Conservation (phyloP, 2,329 filamentous ascomycete species). For the Myrmaecium sp. region DNA sequence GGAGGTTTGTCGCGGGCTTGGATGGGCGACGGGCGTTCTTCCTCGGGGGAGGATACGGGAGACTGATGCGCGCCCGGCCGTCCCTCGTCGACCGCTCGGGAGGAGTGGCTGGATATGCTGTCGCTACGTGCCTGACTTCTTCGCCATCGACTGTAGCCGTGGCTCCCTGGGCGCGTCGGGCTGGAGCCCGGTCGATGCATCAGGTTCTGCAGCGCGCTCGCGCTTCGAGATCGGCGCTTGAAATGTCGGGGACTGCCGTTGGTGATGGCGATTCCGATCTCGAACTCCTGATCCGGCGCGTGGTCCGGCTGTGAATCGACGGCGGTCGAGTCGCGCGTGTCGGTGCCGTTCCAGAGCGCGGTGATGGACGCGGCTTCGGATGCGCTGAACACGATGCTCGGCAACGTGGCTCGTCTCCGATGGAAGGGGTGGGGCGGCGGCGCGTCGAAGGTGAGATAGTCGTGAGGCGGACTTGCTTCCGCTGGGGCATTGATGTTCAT, state of each 20-base stretch:
- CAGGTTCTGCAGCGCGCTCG: constrained; percentile 18
- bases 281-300: constrained; percentile 11
- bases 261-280: constrained; percentile 19
- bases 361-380: constrained; percentile 13
- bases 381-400: constrained; percentile 12
- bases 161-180: constrained; percentile 13
- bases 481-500: constrained; percentile 25
- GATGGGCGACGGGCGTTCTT: no score
- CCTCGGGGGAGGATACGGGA: no score
- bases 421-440: constrained; percentile 10
- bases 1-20: no score
- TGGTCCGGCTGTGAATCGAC: constrained; percentile 14
- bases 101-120: not conserved
- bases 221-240: constrained; percentile 19
- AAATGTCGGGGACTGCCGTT: constrained; percentile 8
- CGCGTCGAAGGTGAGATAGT: constrained; percentile 17
- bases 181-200: constrained; percentile 10
- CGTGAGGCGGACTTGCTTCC: constrained; percentile 15
- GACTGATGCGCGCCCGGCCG: no score
- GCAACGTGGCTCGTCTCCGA: constrained; percentile 18
- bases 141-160: constrained; percentile 20
- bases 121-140: constrained; percentile 8
- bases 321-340: constrained; percentile 9
- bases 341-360: constrained; percentile 9
- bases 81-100: not conserved